These are phyloP conservation scores for Nyctanthes arbortristis DNA, from an alignment of 257 asterid species.

Conservation along the genomic window DNA sequence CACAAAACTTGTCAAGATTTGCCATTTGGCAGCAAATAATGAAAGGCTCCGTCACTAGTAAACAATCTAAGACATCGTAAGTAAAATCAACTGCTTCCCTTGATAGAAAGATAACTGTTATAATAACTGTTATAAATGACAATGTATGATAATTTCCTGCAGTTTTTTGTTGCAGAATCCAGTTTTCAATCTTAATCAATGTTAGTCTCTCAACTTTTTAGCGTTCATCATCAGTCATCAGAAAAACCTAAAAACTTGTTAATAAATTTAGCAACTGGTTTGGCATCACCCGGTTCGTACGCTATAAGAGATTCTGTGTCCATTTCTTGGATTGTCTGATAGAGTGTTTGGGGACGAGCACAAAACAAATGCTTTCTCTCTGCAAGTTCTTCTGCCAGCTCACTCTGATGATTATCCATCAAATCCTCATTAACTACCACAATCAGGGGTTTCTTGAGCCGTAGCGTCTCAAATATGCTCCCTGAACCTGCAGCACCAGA, in stretches of 20 bases:
- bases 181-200: not conserved
- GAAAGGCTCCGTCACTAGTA: not conserved
- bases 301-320: slow-evolving; percentile 54
- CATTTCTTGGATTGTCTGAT: slow-evolving; percentile 58
- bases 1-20: no score
- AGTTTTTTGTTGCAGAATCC: not conserved
- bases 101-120: not conserved
- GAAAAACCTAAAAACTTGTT: slow-evolving; percentile 61
- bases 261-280: slow-evolving; percentile 74
- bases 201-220: not conserved
- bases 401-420: slow-evolving; percentile 98
- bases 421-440: slow-evolving; percentile 93
- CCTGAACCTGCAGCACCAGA: slow-evolving; percentile 67
- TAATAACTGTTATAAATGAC: not conserved
- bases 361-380: slow-evolving; percentile 80
- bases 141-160: not conserved
- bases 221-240: slow-evolving; percentile 41
- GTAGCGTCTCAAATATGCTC: slow-evolving; percentile 91
- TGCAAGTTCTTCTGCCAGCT: slow-evolving; percentile 93
- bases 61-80: not conserved
- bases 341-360: slow-evolving; percentile 74
- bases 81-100: not conserved
- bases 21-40: no score
- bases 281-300: slow-evolving; percentile 83
- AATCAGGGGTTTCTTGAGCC: slow-evolving; percentile 64